Evolutionary conservation across 2,329 filamentous ascomycete genomes (phyloP).

Genomic region (Cladophialophora psammophila): DNA sequence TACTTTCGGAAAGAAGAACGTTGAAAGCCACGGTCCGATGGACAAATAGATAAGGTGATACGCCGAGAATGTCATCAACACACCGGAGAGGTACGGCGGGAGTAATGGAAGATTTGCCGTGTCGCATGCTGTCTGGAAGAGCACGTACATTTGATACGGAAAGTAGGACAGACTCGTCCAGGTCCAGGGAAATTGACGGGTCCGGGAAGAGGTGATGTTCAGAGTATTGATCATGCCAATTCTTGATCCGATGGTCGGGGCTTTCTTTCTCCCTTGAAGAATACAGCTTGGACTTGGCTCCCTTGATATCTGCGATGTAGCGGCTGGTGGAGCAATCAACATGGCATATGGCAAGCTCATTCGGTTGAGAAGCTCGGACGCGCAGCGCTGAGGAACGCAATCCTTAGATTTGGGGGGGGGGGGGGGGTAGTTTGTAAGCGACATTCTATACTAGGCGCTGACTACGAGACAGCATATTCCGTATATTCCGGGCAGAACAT

Average conservation of each 20-base stretch:
- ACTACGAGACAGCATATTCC: background rate
- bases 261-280: background rate
- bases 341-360: background rate
- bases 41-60: slow-evolving; percentile 8
- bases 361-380: background rate
- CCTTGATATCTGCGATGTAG: background rate
- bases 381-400: background rate
- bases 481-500: background rate
- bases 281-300: background rate
- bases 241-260: too few relatives aligned
- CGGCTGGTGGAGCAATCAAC: background rate
- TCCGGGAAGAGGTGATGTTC: too few relatives aligned
- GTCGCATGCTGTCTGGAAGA: slow-evolving; percentile 1
- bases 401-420: background rate
- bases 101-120: background rate
- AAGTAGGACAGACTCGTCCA: background rate
- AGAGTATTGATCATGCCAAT: too few relatives aligned
- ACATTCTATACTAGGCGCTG: background rate
- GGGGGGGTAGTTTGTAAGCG: background rate
- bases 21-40: slow-evolving; percentile 6
- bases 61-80: slow-evolving; percentile 1
- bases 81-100: slow-evolving; percentile 8
- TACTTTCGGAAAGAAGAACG: slow-evolving; percentile 1
- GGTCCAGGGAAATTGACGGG: background rate
- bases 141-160: background rate